Evolutionary conservation across 2,329 filamentous ascomycete genomes (phyloP), one percentile per base, ranked within the genome.

Genomic region (Aspergillus japonicus): DNA sequence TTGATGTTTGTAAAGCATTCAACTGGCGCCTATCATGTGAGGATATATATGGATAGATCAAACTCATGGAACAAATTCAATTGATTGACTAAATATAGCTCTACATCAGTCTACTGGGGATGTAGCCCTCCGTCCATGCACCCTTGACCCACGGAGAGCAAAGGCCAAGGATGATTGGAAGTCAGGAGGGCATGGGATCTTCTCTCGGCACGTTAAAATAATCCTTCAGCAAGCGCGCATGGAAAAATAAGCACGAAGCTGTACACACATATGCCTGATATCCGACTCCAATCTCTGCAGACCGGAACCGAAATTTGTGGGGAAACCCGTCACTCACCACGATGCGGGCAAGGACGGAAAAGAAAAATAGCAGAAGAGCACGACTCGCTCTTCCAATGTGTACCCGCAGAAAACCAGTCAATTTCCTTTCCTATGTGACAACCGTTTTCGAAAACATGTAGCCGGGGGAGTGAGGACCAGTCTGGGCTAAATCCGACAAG

Each of bases 191-290:
- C 72, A 68, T 67, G 66, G 68, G 60, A 68, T 72, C 77, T 75
- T 64, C 80, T 89, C 80, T 89, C 79, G 86, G 86, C 86, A 88
- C 84, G 85, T 73, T 79, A 80, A 78, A 78, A 75, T 52, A 80
- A 82, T 87, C 86, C 85, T 88, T 88, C 85, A 88, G 85, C 83
- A 82, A 78, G 79, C 81, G 81, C 80, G 81, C 83, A 87, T 85
- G 75, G 80, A 72, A 64, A 44, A 58, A 80, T 75, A 77, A 79
- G 80, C 74, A 73, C 81, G 83, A 80, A 80, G 85, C 85, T 88
- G 86, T 89, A 89, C 86, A 88, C 86, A 89, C 85, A 83, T 83
- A 88, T 88, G 86, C 86, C 83, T 77, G 64, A 39, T 47, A 23
- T 51, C 33, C 16, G 39, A 44, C 39, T 44, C 6, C 39, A 6